These are phyloP conservation scores for Hymenoscyphus infarciens DNA, from an alignment of 2,329 filamentous ascomycete genomes.

Conservation along the genomic window DNA sequence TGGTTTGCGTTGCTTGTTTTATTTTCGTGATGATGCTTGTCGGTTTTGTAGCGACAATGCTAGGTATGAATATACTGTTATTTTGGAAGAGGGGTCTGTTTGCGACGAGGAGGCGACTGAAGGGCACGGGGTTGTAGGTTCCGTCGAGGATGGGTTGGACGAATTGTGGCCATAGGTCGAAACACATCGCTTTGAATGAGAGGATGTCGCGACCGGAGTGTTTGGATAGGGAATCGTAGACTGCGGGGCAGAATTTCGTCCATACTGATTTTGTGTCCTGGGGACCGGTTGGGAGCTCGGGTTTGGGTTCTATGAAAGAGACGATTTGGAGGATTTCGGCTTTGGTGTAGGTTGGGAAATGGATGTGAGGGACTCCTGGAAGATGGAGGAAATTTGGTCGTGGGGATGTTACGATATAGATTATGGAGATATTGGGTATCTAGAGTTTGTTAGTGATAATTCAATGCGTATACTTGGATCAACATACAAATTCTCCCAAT, in stretches of 20 bases:
- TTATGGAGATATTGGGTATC: constrained; percentile 73
- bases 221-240: constrained; percentile 83
- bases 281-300: constrained; percentile 42
- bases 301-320: constrained; percentile 46
- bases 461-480: constrained; percentile 4
- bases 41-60: constrained; percentile 45
- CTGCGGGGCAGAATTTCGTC: constrained; percentile 74
- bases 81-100: constrained; percentile 68
- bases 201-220: constrained; percentile 77
- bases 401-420: constrained; percentile 74
- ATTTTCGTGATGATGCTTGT: constrained; percentile 14
- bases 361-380: constrained; percentile 68
- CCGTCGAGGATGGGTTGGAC: constrained; percentile 71
- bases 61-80: constrained; percentile 65
- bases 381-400: constrained; percentile 66
- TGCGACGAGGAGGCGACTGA: constrained; percentile 75
- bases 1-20: constrained; percentile 15
- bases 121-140: constrained; percentile 69
- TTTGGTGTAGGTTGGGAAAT: constrained; percentile 82
- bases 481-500: constrained; percentile 71
- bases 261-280: constrained; percentile 65
- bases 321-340: constrained; percentile 76
- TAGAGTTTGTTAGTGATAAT: constrained; percentile 38
- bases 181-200: constrained; percentile 65
- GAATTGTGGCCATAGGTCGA: constrained; percentile 81